A percentile compares a stretch with the other conserved stretches of the same genome.
These are phyloP conservation scores for Cnidoscolus chayamansa DNA, from an alignment of 441 rosid species.

Conservation along the genomic window DNA sequence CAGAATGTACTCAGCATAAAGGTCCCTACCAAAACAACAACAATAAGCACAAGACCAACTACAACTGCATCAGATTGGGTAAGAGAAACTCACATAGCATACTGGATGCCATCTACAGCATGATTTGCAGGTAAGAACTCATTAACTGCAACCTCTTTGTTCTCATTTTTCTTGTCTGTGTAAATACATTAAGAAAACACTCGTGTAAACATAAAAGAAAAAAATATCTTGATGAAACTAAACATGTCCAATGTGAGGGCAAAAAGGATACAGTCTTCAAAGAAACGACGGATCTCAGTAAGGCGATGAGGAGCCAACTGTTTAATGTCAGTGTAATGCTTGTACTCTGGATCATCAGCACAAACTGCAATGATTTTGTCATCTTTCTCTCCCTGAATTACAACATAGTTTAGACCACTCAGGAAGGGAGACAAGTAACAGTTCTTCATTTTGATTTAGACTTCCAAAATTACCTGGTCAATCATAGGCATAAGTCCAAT, in stretches of 20 bases:
- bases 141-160: conserved; percentile 93
- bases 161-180: conserved; percentile 91
- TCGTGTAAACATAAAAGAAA: not conserved
- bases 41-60: conserved; percentile 14
- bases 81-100: conserved; percentile 64
- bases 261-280: conserved; percentile 80
- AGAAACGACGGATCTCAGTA: conserved; percentile 85
- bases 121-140: conserved; percentile 66
- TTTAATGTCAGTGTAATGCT: conserved; percentile 79
- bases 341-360: conserved; percentile 96
- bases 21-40: conserved; percentile 58
- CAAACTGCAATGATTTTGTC: conserved; percentile 97
- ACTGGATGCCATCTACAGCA: conserved; percentile 73
- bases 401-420: not conserved
- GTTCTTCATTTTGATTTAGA: conserved; percentile 9
- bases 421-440: not conserved
- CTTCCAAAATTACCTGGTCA: conserved; percentile 56
- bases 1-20: conserved; percentile 84
- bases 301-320: conserved; percentile 96
- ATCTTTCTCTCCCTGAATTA: conserved; percentile 82
- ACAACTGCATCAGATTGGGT: not conserved
- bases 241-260: not conserved
- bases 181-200: conserved; percentile 25
- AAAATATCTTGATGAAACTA: not conserved
- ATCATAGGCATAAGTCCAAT: conserved; percentile 99